Base-by-base conservation (phyloP, 1,284 basidiomycete genomes). In the Ceratobasidium sp. region DNA sequence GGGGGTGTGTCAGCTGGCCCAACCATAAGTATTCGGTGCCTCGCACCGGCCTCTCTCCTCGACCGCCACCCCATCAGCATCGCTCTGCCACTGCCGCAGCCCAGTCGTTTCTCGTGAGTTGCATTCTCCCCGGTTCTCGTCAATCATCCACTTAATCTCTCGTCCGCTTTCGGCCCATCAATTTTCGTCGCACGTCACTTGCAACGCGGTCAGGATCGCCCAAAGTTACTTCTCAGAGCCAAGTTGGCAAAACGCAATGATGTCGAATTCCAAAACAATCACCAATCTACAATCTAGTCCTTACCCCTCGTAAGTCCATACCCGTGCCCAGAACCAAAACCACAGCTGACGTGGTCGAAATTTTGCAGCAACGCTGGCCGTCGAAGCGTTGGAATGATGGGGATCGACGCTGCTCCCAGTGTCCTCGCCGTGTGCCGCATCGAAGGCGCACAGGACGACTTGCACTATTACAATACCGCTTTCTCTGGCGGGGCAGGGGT, bases 351-450 rank as follows among this genome's bases (percentile, higher is more conserved):
- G 12, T 30, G 21, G 69, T 69, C 72, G 64, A 75, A 34, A 79
- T 64, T 59, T 69, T 45, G 26, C 80, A 93, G 92, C 92, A 93
- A 93, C 92, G 92, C 91, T 83, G 60, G 57, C 59, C 87, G 92
- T 92, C 89, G 88, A 84, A 86, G 89, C 92, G 92, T 93, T 93
- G 92, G 92, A 83, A 65, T 65, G 92, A 93, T 93, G 92, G 92
- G 92, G 92, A 85, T 85, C 86, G 90, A 92, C 90, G 87, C 85
- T 83, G 85, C 87, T 82, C 86, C 89, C 78, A 90, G 85, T 83
- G 90, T 92, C 78, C 87, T 93, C 82, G 92, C 92, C 76, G 89
- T 93, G 77, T 92, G 90, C 87, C 89, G 90, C 76, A 83, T 92
- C 77, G 87, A 92, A 80, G 92, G 91, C 85, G 87, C 82, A 70